Evolutionary conservation across 139 green algal genomes (phyloP), one percentile per base, ranked within the genome.

Genomic region (Pycnococcus provasolii): DNA sequence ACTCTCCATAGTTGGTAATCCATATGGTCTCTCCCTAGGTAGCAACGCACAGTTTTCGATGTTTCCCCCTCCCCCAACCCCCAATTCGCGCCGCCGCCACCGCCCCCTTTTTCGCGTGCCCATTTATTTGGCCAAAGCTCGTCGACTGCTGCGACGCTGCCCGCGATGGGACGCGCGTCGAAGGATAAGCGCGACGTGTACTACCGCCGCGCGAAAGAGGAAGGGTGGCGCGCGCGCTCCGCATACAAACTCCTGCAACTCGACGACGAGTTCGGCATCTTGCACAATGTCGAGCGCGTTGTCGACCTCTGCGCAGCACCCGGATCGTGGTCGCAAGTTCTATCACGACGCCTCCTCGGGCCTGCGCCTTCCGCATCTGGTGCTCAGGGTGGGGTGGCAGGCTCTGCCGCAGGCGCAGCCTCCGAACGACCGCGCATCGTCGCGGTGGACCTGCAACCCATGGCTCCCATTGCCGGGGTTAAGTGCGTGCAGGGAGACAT

Each of bases 221-320:
- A 97, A 68, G 93, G 93, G 3, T 97, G 94, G 91, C 78, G 93
- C 1, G 93, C 93, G 2, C 73, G 93, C 37, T 90, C 79, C 53
- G 93, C 93, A 0, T 99, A 91, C 78, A 99, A 99, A 76, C 82
- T 99, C 40, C 80, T 99, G 50, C 93, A 99, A 62, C 88, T 99
- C 1, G 93, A 99, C 66, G 93, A 98, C 41, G 81, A 83, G 3
- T 97, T 95, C 70, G 54, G 86, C 54, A 87, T 96, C 2, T 87
- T 98, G 26, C 60, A 77, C 85, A 53, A 58, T n/a, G 90, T 96
- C 15, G 73, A 77, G 2, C 73, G 91, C 74, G 93, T 90, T 0
- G 93, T 99, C 11, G 93, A 99, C 74, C 73, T 99, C 1, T 99
- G 93, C 70, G 91, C 93, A 4, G 93, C 93, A 0, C 93, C 93